These are phyloP conservation scores for Phytophthora rubi DNA, from an alignment of 352 stramenopile genomes.

Conservation along the genomic window DNA sequence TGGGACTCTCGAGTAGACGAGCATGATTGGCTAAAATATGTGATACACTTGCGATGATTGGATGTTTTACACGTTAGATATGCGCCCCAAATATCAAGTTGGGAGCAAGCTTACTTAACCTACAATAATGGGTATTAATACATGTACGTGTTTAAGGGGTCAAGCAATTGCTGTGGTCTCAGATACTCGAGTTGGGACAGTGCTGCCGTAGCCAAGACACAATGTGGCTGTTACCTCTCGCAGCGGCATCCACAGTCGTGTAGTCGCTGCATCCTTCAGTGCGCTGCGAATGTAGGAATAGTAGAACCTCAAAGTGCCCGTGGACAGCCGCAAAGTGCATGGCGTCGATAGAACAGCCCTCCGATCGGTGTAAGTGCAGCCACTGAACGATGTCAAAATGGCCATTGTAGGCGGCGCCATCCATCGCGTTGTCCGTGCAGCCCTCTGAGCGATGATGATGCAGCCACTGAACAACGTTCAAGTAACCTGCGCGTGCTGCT, in stretches of 20 bases:
- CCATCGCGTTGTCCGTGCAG: slow-evolving; percentile 26
- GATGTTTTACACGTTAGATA: no score
- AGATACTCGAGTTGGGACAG: slow-evolving; percentile 9
- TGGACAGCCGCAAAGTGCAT: slow-evolving; percentile 43
- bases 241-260: slow-evolving; percentile 19
- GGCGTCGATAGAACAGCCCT: slow-evolving; percentile 37
- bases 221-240: slow-evolving; percentile 20
- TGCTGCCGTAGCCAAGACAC: slow-evolving; percentile 23
- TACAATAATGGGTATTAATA: no score
- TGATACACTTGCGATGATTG: no score
- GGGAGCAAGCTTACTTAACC: no score
- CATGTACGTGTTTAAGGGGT: not conserved
- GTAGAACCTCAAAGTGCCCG: slow-evolving; percentile 41
- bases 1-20: no score
- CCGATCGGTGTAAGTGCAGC: slow-evolving; percentile 28
- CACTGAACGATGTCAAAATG: slow-evolving; percentile 22
- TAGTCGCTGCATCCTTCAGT: slow-evolving; percentile 36
- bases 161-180: not conserved
- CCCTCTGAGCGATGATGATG: slow-evolving; percentile 17
- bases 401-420: slow-evolving; percentile 23
- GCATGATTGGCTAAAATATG: no score
- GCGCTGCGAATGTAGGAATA: slow-evolving; percentile 41
- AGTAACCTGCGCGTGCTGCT: slow-evolving; percentile 18
- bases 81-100: no score
- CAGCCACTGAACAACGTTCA: slow-evolving; percentile 33